phyloP scores from a whole-genome alignment of 2,329 filamentous ascomycete species.

The Clarireedia paspali region DNA sequence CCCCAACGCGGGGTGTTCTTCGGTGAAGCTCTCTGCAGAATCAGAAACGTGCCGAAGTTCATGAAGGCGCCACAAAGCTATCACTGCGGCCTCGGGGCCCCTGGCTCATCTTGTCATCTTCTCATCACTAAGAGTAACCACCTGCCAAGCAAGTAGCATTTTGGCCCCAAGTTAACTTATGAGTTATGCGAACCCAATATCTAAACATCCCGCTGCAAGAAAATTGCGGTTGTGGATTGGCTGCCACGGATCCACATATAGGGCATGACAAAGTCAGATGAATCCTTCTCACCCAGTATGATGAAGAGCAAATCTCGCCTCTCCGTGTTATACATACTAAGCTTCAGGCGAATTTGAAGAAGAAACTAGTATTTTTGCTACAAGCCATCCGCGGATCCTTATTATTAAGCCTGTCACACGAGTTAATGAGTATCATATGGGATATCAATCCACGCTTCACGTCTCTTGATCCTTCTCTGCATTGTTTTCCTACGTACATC shows the following conservation, averaged over 20 bases:
- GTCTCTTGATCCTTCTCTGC: slow-evolving; percentile 5
- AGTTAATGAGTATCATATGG: slow-evolving; percentile 1
- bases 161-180: slow-evolving; percentile 1
- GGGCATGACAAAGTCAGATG: slow-evolving; percentile 3
- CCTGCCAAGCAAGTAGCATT: neutral
- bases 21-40: neutral
- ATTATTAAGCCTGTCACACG: slow-evolving; percentile 2
- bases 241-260: slow-evolving; percentile 5
- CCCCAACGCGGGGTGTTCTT: neutral
- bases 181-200: neutral
- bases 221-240: neutral
- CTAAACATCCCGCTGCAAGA: neutral
- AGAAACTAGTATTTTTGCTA: neutral
- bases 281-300: slow-evolving; percentile 7
- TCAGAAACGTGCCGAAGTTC: neutral
- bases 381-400: slow-evolving; percentile 6
- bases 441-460: neutral
- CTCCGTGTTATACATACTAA: slow-evolving; percentile 5
- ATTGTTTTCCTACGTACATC: slow-evolving; percentile 6
- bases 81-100: neutral
- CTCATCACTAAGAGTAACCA: too few species aligned
- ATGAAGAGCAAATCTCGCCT: slow-evolving; percentile 3
- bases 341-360: slow-evolving; percentile 4
- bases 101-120: slow-evolving; percentile 1
- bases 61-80: neutral